Base-by-base conservation (phyloP, 345 rosid species). In the Cardamine chenopodiifolia region DNA sequence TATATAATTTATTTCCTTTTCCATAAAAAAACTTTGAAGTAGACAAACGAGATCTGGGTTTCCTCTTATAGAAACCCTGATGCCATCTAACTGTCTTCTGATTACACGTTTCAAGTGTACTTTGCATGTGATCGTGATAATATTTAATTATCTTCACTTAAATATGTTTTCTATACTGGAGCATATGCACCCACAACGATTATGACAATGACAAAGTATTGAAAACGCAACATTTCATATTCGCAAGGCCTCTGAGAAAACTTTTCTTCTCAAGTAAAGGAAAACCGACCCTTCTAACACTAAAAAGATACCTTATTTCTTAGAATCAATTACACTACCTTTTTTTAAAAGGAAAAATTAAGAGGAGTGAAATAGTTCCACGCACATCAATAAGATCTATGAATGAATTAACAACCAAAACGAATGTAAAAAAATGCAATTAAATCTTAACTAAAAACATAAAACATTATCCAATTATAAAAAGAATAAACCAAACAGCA, bases 1-100 rank as follows among this genome's bases (percentile, higher is more conserved):
- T 52, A 19, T 14, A 37, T 26, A 57, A 6, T 48, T 58, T 35
- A 1, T 65, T 66, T 70, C 35, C 35, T 58, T 70, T 57, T 65
- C 56, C 32, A 64, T 64, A 26, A 35, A 48, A 56, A 55, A 65
- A 71, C 35, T 61, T n/a, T 37, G 50, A 60, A 53, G 22, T 62
- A 6, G 52, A 45, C 20, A 70, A 69, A 70, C 59, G 58, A 28
- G 48, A 70, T 49, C 61, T 63, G 68, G 10, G 23, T 64, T 66
- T 78, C 81, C 77, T 48, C 48, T 65, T 49, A 28, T 71, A 31
- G 81, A 71, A 78, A 78, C 73, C 57, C 77, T 71, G 77, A 23
- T 49, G 32, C 50, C 68, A 64, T 42, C 54, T 35, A 70, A 45
- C 23, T 56, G 34, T 50, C 49, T 31, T 39, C 63, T 50, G 48